Percentiles rank a stretch among this genome's conserved stretches.
Evolutionary conservation across 768 basidiomycete genomes (phyloP).

Genomic region (Boletus huronensis): DNA sequence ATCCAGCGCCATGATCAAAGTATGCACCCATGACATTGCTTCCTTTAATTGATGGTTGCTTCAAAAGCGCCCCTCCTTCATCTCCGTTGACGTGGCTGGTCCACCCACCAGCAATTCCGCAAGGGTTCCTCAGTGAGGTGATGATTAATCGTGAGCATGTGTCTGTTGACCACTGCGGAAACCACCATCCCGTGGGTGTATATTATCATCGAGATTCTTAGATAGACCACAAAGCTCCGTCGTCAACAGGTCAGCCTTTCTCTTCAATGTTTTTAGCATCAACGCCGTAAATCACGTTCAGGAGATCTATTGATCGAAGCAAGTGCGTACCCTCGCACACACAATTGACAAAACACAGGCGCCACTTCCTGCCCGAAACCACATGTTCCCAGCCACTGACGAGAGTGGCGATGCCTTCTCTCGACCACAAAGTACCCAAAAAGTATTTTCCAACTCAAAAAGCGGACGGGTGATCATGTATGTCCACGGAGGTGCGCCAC

Average conservation of each 20-base stretch:
- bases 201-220: neutral
- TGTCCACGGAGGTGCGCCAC: constrained; percentile 20
- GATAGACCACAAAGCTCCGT: neutral
- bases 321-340: neutral
- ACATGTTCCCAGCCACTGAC: constrained; percentile 22
- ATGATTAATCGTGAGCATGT: neutral
- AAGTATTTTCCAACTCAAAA: neutral
- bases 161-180: neutral
- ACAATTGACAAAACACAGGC: constrained; percentile 5
- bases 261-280: constrained; percentile 7
- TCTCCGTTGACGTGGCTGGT: constrained; percentile 18
- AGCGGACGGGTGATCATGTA: neutral
- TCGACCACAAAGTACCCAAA: constrained; percentile 9
- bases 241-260: constrained; percentile 1
- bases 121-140: neutral
- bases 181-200: neutral
- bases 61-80: constrained; percentile 13
- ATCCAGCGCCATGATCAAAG: constrained; percentile 5
- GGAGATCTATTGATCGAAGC: constrained; percentile 4
- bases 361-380: constrained; percentile 24
- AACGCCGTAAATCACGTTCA: constrained; percentile 8
- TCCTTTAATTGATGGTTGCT: constrained; percentile 16
- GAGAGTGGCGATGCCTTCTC: constrained; percentile 13
- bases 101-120: neutral
- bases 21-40: constrained; percentile 12